Evolutionary conservation across 306 rosid genomes (phyloP).

Genomic region (Inga leiocalycina): DNA sequence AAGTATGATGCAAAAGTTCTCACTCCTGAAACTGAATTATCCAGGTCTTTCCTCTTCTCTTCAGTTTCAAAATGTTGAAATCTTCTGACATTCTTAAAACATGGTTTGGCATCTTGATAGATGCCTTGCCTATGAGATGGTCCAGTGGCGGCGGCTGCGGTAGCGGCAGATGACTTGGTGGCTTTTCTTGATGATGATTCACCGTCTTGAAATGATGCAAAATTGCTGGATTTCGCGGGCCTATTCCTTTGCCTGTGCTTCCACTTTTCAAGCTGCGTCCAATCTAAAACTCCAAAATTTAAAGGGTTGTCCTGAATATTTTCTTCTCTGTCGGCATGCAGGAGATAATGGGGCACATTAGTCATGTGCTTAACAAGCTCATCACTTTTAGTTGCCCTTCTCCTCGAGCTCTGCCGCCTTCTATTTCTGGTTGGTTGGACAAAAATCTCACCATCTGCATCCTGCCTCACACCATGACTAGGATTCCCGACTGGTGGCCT

Average conservation of each 20-base stretch:
- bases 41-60: slow-evolving; percentile 41
- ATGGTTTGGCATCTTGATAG: slow-evolving; percentile 34
- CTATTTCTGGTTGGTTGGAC: slow-evolving; percentile 20
- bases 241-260: slow-evolving; percentile 48
- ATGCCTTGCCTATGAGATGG: slow-evolving; percentile 44
- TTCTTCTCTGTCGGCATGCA: slow-evolving; percentile 54
- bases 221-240: slow-evolving; percentile 31
- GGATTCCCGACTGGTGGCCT: slow-evolving; percentile 32
- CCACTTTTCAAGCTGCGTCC: slow-evolving; percentile 86
- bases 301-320: slow-evolving; percentile 67
- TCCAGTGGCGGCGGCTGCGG: slow-evolving; percentile 10
- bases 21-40: slow-evolving; percentile 39
- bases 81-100: slow-evolving; percentile 38
- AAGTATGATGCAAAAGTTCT: slow-evolving; percentile 39
- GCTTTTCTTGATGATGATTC: slow-evolving; percentile 40
- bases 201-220: slow-evolving; percentile 33
- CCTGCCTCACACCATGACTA: slow-evolving; percentile 34
- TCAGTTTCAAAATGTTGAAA: slow-evolving; percentile 47
- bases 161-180: slow-evolving; percentile 33
- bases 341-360: slow-evolving; percentile 79
- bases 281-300: slow-evolving; percentile 92
- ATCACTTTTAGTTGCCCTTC: slow-evolving; percentile 51
- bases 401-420: slow-evolving; percentile 40
- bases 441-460: slow-evolving; percentile 30
- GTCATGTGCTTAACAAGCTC: slow-evolving; percentile 96